These are phyloP conservation scores for Beta lomatogona DNA, from an alignment of 179 eudicot species.

Conservation along the genomic window DNA sequence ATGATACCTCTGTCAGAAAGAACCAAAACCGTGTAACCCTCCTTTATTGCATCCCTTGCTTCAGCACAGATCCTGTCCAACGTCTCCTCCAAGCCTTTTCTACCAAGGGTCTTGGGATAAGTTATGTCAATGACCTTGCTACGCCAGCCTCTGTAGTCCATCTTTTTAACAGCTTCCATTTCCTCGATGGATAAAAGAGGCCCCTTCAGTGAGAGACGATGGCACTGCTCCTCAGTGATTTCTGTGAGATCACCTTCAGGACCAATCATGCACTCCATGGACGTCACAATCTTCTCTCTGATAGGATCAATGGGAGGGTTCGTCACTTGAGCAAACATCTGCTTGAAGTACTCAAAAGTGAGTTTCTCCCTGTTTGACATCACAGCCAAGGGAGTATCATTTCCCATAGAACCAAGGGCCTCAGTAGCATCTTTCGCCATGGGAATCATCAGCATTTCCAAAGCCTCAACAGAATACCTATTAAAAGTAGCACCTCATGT, in stretches of 20 bases:
- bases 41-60: slow-evolving; percentile 80
- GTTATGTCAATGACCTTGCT: slow-evolving; percentile 96
- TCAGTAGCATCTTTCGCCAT: slow-evolving; percentile 97
- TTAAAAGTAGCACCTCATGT: slow-evolving; percentile 23
- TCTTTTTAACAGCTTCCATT: slow-evolving; percentile 92
- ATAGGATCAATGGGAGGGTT: slow-evolving; percentile 99
- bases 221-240: slow-evolving; percentile 95
- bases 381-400: slow-evolving; percentile 97
- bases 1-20: slow-evolving; percentile 91
- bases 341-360: slow-evolving; percentile 94
- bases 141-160: slow-evolving; percentile 96
- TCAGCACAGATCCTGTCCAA: slow-evolving; percentile 87
- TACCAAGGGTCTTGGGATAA: slow-evolving; percentile 68
- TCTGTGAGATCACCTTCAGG: slow-evolving; percentile 99
- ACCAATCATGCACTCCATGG: slow-evolving; percentile 99
- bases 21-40: slow-evolving; percentile 77
- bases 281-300: slow-evolving; percentile 94
- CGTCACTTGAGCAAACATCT: slow-evolving; percentile 99
- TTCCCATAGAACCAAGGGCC: slow-evolving; percentile 99
- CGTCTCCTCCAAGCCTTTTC: slow-evolving; percentile 90
- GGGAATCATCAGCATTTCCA: slow-evolving; percentile 94
- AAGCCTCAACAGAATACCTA: slow-evolving; percentile 87
- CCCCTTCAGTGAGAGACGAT: slow-evolving; percentile 92
- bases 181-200: slow-evolving; percentile 83
- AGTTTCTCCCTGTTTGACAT: slow-evolving; percentile 97